phyloP scores from a whole-genome alignment of 2,329 filamentous ascomycete genomes.

The Pyrenochaeta sp. region DNA sequence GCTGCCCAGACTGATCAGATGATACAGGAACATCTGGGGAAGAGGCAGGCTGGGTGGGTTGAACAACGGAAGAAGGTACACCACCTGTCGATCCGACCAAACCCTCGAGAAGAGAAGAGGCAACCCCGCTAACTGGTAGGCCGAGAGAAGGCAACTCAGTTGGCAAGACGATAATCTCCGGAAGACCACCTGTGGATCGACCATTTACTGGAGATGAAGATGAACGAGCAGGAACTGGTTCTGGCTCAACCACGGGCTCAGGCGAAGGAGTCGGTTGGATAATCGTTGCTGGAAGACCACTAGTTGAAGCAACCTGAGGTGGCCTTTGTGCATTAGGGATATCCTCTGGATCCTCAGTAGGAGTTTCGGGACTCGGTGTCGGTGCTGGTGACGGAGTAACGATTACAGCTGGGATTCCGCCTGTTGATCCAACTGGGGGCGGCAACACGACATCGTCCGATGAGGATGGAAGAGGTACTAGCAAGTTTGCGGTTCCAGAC shows the following conservation, averaged over 20 bases:
- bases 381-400: constrained; percentile 1
- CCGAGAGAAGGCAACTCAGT: constrained; percentile 2
- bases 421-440: not conserved
- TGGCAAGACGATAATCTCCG: constrained; percentile 7
- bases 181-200: constrained; percentile 12
- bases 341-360: constrained; percentile 2
- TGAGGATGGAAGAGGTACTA: constrained; percentile 7
- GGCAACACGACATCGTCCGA: not conserved
- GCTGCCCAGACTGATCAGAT: constrained; percentile 16
- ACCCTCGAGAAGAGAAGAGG: constrained; percentile 21
- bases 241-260: constrained; percentile 6
- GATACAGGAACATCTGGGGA: constrained; percentile 4
- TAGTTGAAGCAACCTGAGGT: constrained; percentile 19
- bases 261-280: constrained; percentile 21
- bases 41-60: constrained; percentile 24
- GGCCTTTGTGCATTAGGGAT: not conserved
- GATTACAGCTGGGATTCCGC: not conserved
- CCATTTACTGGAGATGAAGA: not conserved
- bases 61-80: constrained; percentile 27
- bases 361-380: constrained; percentile 13
- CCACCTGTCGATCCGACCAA: constrained; percentile 32
- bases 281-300: constrained; percentile 19
- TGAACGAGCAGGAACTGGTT: constrained; percentile 6
- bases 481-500: constrained; percentile 15
- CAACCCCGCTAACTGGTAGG: constrained; percentile 6